A percentile compares a stretch with the other conserved stretches of the same genome.
These are phyloP conservation scores for Pichia sp. DNA, from an alignment of 1,139 yeast genomes.

Conservation along the genomic window DNA sequence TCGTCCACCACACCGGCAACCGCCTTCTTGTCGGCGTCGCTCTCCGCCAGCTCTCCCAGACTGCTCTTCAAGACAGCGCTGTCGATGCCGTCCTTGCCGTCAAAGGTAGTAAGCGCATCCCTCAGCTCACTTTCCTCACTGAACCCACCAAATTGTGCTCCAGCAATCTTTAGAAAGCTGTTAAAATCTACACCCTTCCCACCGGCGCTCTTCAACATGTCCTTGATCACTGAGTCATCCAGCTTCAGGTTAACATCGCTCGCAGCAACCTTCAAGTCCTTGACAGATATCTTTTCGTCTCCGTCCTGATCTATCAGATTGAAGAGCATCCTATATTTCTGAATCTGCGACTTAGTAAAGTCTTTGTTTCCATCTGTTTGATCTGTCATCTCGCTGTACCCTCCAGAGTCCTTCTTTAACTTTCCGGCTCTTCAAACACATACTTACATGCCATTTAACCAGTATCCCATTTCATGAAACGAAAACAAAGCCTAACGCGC, in stretches of 20 bases:
- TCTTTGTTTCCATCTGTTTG: not conserved
- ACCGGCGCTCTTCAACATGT: constrained; percentile 41
- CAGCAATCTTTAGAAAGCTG: constrained; percentile 65
- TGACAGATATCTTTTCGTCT: constrained; percentile 59
- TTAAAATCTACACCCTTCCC: constrained; percentile 56
- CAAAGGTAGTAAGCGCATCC: constrained; percentile 60
- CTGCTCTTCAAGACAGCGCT: constrained; percentile 48
- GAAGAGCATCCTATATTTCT: constrained; percentile 33
- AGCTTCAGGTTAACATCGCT: constrained; percentile 9
- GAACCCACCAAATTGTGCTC: constrained; percentile 50
- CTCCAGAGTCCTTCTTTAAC: not conserved
- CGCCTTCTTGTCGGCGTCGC: constrained; percentile 46
- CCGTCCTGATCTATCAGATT: constrained; percentile 79
- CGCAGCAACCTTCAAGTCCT: constrained; percentile 54
- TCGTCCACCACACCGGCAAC: constrained; percentile 37
- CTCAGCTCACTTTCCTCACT: constrained; percentile 58
- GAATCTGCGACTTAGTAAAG: constrained; percentile 27
- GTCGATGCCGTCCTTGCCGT: constrained; percentile 41
- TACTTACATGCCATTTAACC: too few relatives aligned
- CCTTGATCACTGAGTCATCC: constrained; percentile 13
- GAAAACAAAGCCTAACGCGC: not conserved
- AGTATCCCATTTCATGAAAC: not conserved
- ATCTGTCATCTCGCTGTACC: not conserved
- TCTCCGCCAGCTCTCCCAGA: constrained; percentile 42
- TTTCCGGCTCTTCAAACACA: too few relatives aligned